These are phyloP conservation scores for Endogone sp. DNA, from an alignment of 192 early-diverging fungal genomes.

Conservation along the genomic window DNA sequence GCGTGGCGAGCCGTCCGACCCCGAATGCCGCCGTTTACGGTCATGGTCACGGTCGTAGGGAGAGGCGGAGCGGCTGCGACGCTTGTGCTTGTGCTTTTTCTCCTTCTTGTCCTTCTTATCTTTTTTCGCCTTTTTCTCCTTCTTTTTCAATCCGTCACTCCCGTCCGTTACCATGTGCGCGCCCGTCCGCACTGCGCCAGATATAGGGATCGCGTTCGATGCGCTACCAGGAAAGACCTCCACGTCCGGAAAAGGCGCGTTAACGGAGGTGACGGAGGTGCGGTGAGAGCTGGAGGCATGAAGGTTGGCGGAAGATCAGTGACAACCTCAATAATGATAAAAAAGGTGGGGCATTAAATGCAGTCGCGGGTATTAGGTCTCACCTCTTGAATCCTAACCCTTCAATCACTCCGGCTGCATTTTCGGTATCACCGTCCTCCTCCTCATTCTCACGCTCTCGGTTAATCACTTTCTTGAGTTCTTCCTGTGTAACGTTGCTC, in stretches of 20 bases:
- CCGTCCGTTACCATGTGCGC: neutral
- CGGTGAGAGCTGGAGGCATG: neutral
- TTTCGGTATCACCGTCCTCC: slow-evolving; percentile 23
- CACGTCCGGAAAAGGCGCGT: neutral
- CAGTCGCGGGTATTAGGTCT: neutral
- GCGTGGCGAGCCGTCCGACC: no score
- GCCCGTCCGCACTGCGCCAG: no score
- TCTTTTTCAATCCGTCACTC: neutral
- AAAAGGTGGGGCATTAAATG: no score
- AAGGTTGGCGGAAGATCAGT: no score
- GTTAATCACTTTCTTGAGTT: slow-evolving; percentile 39
- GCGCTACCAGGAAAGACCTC: neutral
- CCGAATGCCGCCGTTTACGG: no score
- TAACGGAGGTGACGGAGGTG: neutral
- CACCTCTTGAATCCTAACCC: slow-evolving; percentile 31
- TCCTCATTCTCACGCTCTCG: slow-evolving; percentile 17
- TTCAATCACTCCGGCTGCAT: slow-evolving; percentile 27
- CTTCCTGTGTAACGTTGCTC: slow-evolving; percentile 42
- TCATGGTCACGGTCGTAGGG: no score
- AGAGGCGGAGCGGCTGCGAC: no score
- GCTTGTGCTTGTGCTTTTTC: slow-evolving; percentile 21
- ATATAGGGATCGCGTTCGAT: slow-evolving; percentile 3
- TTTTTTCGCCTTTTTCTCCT: neutral
- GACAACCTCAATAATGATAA: no score
- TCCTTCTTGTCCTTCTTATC: no score